Evolutionary conservation across 768 basidiomycete genomes (phyloP).

Genomic region (Trametes punicea): DNA sequence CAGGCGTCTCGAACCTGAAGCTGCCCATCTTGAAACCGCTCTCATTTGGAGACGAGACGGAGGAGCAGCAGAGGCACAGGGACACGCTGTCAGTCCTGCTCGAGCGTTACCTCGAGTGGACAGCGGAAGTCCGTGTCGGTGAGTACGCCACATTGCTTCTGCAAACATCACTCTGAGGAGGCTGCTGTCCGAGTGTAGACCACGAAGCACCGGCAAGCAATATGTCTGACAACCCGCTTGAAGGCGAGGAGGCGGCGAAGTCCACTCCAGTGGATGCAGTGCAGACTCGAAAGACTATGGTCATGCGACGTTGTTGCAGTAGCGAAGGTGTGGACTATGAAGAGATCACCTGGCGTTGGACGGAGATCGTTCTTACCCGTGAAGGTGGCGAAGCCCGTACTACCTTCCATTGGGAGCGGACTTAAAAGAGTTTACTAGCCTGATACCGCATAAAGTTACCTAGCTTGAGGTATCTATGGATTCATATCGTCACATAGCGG

Average conservation of each 20-base stretch:
- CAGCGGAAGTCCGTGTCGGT: conserved; percentile 46
- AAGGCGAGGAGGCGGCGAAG: too few species aligned
- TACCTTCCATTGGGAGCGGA: background rate
- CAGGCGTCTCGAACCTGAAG: conserved; percentile 35
- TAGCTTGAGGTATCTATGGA: too few species aligned
- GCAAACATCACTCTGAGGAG: background rate
- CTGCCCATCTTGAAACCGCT: conserved; percentile 25
- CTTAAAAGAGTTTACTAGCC: background rate
- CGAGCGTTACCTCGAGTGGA: conserved; percentile 55
- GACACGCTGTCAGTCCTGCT: conserved; percentile 39
- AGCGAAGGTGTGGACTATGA: background rate
- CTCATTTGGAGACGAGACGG: conserved; percentile 14
- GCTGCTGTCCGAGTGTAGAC: background rate
- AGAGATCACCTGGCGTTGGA: conserved; percentile 18
- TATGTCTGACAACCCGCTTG: too few species aligned
- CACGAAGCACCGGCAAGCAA: too few species aligned
- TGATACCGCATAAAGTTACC: too few species aligned
- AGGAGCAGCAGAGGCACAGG: conserved; percentile 16
- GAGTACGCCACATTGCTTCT: too few species aligned
- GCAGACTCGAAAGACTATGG: background rate
- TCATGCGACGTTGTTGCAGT: background rate
- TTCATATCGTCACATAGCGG: too few species aligned
- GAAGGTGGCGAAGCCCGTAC: background rate
- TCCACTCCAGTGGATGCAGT: too few species aligned
- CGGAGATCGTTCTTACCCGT: background rate